Conservation (phyloP, 2,329 filamentous ascomycete species). For the Trichoderma sp. region DNA sequence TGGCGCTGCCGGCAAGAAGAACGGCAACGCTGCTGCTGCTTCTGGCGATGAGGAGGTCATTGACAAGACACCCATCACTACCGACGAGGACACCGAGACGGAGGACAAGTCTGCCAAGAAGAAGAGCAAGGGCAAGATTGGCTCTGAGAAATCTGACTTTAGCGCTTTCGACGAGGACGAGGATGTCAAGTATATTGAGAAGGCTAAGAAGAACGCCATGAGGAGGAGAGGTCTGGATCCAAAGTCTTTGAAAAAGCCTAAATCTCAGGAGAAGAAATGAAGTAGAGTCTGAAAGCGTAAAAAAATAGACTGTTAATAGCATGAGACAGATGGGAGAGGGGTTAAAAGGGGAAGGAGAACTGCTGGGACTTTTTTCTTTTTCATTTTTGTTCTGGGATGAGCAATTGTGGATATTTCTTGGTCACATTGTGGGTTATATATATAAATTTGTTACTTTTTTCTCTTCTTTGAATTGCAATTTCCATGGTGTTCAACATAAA, state of each 20-base stretch:
- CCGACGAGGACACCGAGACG: constrained; percentile 52
- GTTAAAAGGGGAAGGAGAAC: constrained; percentile 24
- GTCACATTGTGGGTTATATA: constrained; percentile 25
- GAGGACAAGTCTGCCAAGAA: constrained; percentile 35
- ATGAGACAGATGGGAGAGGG: constrained; percentile 1
- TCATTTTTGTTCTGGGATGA: constrained; percentile 4
- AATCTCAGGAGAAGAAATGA: constrained; percentile 22
- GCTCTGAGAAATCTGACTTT: constrained; percentile 58
- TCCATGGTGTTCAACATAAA: constrained; percentile 5
- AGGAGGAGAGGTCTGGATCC: constrained; percentile 76
- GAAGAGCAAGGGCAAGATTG: not conserved
- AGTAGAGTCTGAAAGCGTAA: not conserved
- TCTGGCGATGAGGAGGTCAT: constrained; percentile 50
- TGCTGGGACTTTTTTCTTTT: not conserved
- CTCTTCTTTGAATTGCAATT: not conserved
- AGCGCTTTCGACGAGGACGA: constrained; percentile 76
- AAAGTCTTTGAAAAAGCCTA: constrained; percentile 45
- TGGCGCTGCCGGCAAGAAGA: constrained; percentile 42
- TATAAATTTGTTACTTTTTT: not conserved
- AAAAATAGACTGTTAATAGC: constrained; percentile 11
- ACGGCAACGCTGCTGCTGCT: constrained; percentile 31
- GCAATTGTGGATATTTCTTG: constrained; percentile 18
- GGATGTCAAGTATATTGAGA: constrained; percentile 71
- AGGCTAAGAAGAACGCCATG: constrained; percentile 73
- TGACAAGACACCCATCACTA: constrained; percentile 70